Conservation (phyloP, 139 green algal genomes). For the Spirogloea muscicola region DNA sequence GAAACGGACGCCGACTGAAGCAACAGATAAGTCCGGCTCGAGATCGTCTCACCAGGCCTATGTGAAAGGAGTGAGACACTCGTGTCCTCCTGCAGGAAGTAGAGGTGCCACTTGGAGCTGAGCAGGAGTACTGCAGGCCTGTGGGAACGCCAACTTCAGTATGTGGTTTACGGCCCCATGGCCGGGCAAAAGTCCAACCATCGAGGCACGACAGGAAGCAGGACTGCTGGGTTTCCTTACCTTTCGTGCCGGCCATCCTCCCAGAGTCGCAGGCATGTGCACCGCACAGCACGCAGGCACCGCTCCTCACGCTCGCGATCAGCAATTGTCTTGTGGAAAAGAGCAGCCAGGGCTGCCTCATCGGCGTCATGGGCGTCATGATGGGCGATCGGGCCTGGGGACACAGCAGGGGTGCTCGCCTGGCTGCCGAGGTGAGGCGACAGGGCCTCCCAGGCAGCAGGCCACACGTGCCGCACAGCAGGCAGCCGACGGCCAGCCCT, state of each 20-base stretch:
- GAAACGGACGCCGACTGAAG: background rate
- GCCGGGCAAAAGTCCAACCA: background rate
- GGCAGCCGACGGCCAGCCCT: too few relatives aligned
- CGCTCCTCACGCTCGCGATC: conserved; percentile 1
- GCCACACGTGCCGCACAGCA: too few relatives aligned
- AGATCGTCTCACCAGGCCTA: conserved; percentile 4
- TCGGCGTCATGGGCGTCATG: background rate
- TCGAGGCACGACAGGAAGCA: background rate
- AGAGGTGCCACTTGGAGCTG: background rate
- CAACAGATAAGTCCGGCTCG: background rate
- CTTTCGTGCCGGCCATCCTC: background rate
- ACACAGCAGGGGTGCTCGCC: too few relatives aligned
- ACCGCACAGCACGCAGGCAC: background rate
- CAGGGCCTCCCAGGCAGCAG: too few relatives aligned
- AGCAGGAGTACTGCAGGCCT: conserved; percentile 2
- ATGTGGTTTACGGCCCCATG: background rate
- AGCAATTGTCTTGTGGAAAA: conserved; percentile 2
- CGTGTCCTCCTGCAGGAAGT: conserved; percentile 1
- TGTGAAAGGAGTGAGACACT: background rate
- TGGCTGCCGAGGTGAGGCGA: too few relatives aligned
- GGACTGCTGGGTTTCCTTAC: background rate
- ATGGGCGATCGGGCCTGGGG: background rate
- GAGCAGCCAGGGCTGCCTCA: background rate
- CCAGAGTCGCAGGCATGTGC: background rate
- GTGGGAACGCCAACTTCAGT: background rate